Evolutionary conservation across 371 early-diverging fungal species (phyloP), one percentile per base, ranked within the genome.

Genomic region (Mucor indicus): DNA sequence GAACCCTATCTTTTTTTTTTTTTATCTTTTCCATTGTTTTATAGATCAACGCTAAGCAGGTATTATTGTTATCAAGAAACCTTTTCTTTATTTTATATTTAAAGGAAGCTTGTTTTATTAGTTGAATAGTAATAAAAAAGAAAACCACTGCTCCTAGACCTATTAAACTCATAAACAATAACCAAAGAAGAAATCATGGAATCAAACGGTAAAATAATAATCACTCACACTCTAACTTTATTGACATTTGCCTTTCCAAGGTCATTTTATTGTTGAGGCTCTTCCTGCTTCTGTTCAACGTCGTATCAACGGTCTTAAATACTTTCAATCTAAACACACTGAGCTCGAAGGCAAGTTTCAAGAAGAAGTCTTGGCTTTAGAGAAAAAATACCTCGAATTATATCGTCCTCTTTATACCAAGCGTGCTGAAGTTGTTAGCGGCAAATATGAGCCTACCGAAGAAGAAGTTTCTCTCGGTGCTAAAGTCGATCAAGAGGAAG

Each of bases 311-410:
- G 90, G 87, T 31, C 81, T 97, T 56, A 84, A 84, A 72, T 83
- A 80, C 55, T 75, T 93, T 55, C 92, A 94, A 81, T 73, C 81
- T 24, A 80, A 94, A 77, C 91, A 90, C 55, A 59, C 80, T 35
- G 86, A 77, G 21, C 69, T 98, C 39, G 92, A 93, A 67, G 76
- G 79, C 40, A 73, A 90, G 67, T 92, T 96, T 84, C 87, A 89
- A 49, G 80, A 90, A 58, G 96, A 95, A 73, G 85, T 96, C 38
- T 64, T 90, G 27, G 93, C 82, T 40, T 75, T 98, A 27, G 98
- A 98, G 72, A 95, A 95, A 81, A 94, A 96, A 72, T 98, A 91
- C 69, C 79, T 83, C n/a, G 73, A 63, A 30, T 66, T 86, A 56
- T 91, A 93, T 67, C 80, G 83, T 49, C 96, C 97, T 27, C 70